phyloP scores from a whole-genome alignment of 176 grass and related monocot genomes.

The Triticum aestivum region DNA sequence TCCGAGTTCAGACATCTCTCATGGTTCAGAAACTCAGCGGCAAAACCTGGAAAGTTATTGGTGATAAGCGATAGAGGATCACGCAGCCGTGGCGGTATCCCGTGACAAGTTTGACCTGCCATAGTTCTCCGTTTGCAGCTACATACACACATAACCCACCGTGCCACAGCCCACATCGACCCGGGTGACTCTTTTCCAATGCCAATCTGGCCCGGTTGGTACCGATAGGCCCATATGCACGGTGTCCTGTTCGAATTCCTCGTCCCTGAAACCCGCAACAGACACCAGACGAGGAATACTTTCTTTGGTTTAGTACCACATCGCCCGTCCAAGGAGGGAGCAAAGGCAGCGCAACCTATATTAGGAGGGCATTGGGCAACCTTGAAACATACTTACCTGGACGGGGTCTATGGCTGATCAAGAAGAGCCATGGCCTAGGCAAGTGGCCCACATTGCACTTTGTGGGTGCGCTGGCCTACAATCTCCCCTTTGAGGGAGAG shows the following conservation, averaged over 20 bases:
- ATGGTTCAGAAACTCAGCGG: too few relatives aligned
- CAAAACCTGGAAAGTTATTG: too few relatives aligned
- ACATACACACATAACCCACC: too few relatives aligned
- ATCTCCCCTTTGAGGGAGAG: not conserved
- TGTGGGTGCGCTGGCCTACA: not conserved
- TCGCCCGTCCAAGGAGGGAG: not conserved
- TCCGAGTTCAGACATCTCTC: too few relatives aligned
- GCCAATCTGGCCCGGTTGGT: too few relatives aligned
- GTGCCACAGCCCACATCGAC: too few relatives aligned
- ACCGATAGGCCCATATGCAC: too few relatives aligned
- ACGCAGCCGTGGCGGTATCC: too few relatives aligned
- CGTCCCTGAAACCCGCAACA: not conserved
- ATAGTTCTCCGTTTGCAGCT: too few relatives aligned
- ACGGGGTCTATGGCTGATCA: not conserved
- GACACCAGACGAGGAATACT: not conserved
- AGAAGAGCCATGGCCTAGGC: not conserved
- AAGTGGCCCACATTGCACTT: not conserved
- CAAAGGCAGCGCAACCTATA: not conserved
- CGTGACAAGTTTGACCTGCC: too few relatives aligned
- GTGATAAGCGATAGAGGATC: too few relatives aligned
- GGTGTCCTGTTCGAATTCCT: not conserved
- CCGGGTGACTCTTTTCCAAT: too few relatives aligned
- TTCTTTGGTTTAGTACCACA: not conserved
- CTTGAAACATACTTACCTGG: not conserved
- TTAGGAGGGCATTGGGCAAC: not conserved